Percentiles rank a stretch among this genome's conserved stretches.
These are phyloP conservation scores for Diversispora eburnea DNA, from an alignment of 192 early-diverging fungal species.

Conservation along the genomic window DNA sequence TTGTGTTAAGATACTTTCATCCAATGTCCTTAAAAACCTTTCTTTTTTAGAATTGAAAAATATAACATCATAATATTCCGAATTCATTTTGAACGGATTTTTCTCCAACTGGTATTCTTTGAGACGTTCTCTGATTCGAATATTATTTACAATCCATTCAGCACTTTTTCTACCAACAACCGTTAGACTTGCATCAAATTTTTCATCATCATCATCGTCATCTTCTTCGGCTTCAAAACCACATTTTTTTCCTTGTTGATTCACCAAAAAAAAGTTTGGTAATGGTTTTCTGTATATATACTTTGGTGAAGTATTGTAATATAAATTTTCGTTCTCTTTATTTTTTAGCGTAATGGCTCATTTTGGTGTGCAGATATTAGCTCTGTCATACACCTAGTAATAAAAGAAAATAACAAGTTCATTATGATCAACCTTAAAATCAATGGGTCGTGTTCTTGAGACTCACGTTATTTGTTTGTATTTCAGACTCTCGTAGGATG, in stretches of 20 bases:
- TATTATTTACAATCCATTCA: conserved; percentile 12
- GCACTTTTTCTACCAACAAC: not conserved
- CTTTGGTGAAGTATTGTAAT: conserved; percentile 6
- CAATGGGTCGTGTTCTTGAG: not conserved
- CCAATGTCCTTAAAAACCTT: conserved; percentile 14
- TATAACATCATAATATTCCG: conserved; percentile 11
- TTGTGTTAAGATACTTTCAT: conserved; percentile 1
- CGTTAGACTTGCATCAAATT: not conserved
- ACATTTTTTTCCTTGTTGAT: conserved; percentile 6
- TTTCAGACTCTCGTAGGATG: conserved; percentile 6
- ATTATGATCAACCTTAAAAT: conserved; percentile 17
- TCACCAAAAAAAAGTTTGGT: conserved; percentile 3
- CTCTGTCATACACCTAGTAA: not conserved
- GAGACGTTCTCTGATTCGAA: conserved; percentile 9
- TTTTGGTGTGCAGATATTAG: not conserved
- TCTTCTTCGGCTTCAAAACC: not conserved
- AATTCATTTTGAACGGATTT: conserved; percentile 9
- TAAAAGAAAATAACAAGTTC: conserved; percentile 11
- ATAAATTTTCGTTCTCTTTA: not conserved
- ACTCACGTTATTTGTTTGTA: conserved; percentile 15
- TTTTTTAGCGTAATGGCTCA: not conserved
- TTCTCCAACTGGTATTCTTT: conserved; percentile 18
- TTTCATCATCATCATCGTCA: not conserved
- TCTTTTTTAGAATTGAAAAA: conserved; percentile 22
- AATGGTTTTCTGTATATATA: not conserved